Conservation (phyloP, 2,329 filamentous ascomycete species). For the Colletotrichum gloeosporioides region DNA sequence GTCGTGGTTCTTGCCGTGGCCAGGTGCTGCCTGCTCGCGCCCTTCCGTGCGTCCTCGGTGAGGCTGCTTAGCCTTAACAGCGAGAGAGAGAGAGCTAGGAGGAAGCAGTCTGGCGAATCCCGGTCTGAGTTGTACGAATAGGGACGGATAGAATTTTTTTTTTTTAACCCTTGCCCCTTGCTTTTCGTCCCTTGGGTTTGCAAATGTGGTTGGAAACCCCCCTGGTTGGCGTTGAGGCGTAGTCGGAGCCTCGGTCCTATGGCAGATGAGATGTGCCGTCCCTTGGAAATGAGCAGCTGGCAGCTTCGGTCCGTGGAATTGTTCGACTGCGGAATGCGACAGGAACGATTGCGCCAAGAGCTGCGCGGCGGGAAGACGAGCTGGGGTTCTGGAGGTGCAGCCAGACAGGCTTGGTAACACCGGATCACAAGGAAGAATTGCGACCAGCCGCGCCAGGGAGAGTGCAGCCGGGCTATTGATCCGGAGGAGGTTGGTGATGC, state of each 20-base stretch:
- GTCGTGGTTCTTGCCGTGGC: neutral
- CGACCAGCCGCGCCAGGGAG: neutral
- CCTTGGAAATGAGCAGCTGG: neutral
- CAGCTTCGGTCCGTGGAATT: neutral
- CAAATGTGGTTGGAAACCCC: neutral
- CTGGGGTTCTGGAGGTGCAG: neutral
- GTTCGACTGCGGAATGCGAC: neutral
- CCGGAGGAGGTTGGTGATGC: neutral
- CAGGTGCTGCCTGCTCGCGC: constrained; percentile 5
- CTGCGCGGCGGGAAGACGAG: constrained; percentile 1
- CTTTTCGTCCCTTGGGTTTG: neutral
- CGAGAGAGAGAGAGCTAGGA: neutral
- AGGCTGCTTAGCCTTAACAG: neutral
- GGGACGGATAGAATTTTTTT: neutral
- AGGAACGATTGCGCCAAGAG: neutral
- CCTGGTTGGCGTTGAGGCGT: neutral
- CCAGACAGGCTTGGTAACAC: neutral
- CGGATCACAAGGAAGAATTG: neutral
- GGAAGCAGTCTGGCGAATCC: neutral
- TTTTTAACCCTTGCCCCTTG: neutral
- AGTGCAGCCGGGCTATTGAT: neutral
- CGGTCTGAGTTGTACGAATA: neutral
- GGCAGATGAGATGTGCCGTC: neutral
- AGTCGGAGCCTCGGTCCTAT: neutral
- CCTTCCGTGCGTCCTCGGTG: constrained; percentile 6